These are phyloP conservation scores for Mortierella antarctica DNA, from an alignment of 192 early-diverging fungal genomes.

Conservation along the genomic window DNA sequence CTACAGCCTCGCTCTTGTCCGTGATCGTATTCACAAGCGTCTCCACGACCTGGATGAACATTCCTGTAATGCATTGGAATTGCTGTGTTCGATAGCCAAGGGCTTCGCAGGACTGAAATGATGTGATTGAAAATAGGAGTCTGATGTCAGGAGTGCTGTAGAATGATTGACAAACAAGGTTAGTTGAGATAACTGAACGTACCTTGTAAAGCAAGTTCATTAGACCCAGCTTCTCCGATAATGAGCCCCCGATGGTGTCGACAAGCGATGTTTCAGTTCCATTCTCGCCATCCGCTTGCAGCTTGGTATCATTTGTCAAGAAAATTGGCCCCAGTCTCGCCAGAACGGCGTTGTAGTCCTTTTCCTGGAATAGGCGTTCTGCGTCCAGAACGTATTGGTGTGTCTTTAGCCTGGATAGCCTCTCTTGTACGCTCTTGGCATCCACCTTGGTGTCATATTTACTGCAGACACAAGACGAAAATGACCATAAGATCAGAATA, in stretches of 20 bases:
- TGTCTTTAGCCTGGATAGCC: constrained; percentile 40
- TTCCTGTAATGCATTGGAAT: constrained; percentile 51
- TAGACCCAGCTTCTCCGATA: constrained; percentile 49
- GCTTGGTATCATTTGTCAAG: neutral
- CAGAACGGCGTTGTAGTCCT: constrained; percentile 52
- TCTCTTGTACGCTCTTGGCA: constrained; percentile 14
- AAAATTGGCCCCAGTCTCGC: constrained; percentile 47
- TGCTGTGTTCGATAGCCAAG: constrained; percentile 36
- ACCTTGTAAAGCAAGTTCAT: constrained; percentile 56
- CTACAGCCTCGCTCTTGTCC: constrained; percentile 49
- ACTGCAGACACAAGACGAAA: constrained; percentile 11
- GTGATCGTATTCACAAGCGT: constrained; percentile 41
- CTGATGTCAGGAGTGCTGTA: neutral
- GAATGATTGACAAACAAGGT: neutral
- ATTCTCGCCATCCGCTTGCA: neutral
- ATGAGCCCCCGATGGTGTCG: constrained; percentile 39
- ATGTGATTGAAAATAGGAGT: neutral
- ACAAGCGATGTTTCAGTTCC: neutral
- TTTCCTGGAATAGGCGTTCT: constrained; percentile 32
- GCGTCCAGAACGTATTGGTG: constrained; percentile 53
- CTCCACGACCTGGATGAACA: constrained; percentile 46
- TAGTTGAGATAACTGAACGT: neutral
- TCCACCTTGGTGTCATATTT: constrained; percentile 53
- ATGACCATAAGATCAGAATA: neutral
- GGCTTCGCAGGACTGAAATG: constrained; percentile 47